Percentiles rank a stretch among this genome's conserved stretches.
Evolutionary conservation across 2,329 filamentous ascomycete genomes (phyloP).

Genomic region (Cladosporium sphaerospermum): DNA sequence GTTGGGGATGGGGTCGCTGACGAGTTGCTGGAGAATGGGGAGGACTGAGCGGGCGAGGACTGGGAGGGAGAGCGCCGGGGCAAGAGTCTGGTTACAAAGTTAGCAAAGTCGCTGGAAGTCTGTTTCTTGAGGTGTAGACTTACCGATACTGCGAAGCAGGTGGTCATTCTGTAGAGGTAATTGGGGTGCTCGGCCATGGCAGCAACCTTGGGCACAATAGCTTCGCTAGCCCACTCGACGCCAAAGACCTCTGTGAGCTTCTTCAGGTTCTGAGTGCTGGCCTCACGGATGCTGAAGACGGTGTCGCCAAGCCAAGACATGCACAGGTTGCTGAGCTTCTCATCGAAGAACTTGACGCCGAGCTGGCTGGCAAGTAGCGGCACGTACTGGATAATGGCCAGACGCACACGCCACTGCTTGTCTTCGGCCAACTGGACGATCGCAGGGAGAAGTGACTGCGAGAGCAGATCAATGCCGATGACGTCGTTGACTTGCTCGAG

Average conservation of each 20-base stretch:
- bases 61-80: constrained; percentile 84
- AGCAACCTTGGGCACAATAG: constrained; percentile 98
- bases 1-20: constrained; percentile 92
- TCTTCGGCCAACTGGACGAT: constrained; percentile 97
- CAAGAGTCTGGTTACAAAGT: constrained; percentile 63
- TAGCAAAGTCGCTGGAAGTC: constrained; percentile 10
- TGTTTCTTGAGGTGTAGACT: constrained; percentile 36
- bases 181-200: constrained; percentile 97
- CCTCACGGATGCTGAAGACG: constrained; percentile 96
- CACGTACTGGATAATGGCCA: constrained; percentile 99
- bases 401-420: constrained; percentile 96
- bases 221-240: constrained; percentile 92
- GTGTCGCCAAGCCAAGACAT: constrained; percentile 99
- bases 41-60: constrained; percentile 91
- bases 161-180: constrained; percentile 99
- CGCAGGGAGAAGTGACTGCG: constrained; percentile 90
- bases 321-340: constrained; percentile 89
- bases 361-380: constrained; percentile 91
- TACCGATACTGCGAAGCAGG: constrained; percentile 98
- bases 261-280: constrained; percentile 93
- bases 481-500: constrained; percentile 97
- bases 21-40: constrained; percentile 91
- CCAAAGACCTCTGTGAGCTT: constrained; percentile 98
- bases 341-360: constrained; percentile 95
- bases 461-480: constrained; percentile 94